Base-by-base conservation (phyloP, 768 basidiomycete genomes). In the Suillus ampliporus region DNA sequence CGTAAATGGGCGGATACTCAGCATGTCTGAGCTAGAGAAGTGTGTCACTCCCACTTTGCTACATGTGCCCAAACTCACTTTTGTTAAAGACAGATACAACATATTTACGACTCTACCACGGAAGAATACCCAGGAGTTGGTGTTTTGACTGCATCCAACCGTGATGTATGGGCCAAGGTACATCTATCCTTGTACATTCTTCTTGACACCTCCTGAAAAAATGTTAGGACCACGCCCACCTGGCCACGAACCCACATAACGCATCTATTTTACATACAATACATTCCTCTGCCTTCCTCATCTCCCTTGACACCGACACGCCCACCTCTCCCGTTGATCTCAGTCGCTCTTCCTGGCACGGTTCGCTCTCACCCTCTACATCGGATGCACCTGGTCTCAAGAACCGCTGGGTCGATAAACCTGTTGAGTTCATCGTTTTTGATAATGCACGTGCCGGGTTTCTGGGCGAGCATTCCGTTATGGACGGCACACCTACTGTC, bases 401-500 rank as follows among this genome's bases (percentile, higher is more conserved):
- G 41, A 91, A 90, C 64, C 86, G 91, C 47, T 93, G 90, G 88
- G 87, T 94, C 52, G 96, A 98, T 77, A 98, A 97, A 76, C 95
- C 96, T 10, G 74, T 87, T 61, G 86, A 98, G 73, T 88, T 95
- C 72, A 85, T 97, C 62, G 86, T 98, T 6, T 94, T 88, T 69
- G 92, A 93, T 73, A 92, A 94, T 65, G 86, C 82, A 14, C 80
- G 85, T 54, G 90, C 93, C 1, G 96, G 95, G 5, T 77, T 97
- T 69, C 91, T 97, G 85, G 96, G 96, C 51, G 96, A 98, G 74
- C 96, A 95, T 73, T 92, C 91, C 19, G 81, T 92, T 62, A 95
- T 95, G 93, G 93, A 95, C 68, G 93, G 93, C 40, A 94, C 93
- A 17, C 93, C 93, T 5, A 90, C 86, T 17, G 86, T 84, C 28